Evolutionary conservation across 2,329 filamentous ascomycete species (phyloP), one percentile per base, ranked within the genome.

Genomic region (Pseudocercospora crystallina): DNA sequence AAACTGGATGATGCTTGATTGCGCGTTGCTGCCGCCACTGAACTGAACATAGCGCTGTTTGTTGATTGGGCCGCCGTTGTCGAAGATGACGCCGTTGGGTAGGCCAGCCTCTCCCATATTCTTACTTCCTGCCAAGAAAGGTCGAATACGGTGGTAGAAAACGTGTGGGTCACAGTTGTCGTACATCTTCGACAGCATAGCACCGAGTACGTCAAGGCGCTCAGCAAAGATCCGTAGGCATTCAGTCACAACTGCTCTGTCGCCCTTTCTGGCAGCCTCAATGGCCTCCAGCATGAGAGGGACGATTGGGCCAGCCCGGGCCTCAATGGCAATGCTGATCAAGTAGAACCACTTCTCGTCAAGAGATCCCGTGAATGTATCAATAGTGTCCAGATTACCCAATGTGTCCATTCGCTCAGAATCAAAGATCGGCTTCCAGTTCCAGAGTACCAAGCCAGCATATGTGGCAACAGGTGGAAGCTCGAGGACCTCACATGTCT

Each of bases 271-370:
- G 15, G 86, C 91, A 32, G 91, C 91, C 45, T 82, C 78, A 50
- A 99, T 91, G 40, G 94, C 94, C 35, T 84, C 80, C 36, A 99
- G 77, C 89, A 96, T 96, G 51, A 96, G 75, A 0, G 90, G 85
- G 46, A 99, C 85, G 51, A 91, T 87, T 3, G 90, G 88, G 0
- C 86, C 94, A 20, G 90, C 92, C 49, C 90, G 86, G 47, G 91
- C 90, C 73, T 99, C 94, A 58, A 99, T 96, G 56, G 92, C 94
- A 2, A 96, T 89, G 0, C 90, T 96, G 45, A 97, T 84, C 10
- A 99, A 79, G 69, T 97, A 99, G 69, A 99, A 99, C 94, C 94
- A 99, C 56, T 94, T 96, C 73, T 99, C 94, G 67, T 99, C 94
- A 48, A 95, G 77, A 7, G 90, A 91, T 43, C 94, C 94, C 12